phyloP scores from a whole-genome alignment of 257 asterid genomes.

The Primulina tabacum region DNA sequence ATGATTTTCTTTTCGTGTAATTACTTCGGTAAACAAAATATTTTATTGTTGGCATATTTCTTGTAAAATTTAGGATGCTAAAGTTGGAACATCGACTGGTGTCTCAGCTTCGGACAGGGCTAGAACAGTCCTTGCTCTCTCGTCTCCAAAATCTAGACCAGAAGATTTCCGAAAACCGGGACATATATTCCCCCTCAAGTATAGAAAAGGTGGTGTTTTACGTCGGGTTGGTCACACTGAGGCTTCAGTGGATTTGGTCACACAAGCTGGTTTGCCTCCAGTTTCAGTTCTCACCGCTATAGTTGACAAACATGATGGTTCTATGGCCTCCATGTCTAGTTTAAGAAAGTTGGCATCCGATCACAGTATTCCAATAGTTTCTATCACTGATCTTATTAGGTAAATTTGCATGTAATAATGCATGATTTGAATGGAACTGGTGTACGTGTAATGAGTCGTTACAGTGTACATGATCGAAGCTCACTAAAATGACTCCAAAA shows the following conservation, averaged over 20 bases:
- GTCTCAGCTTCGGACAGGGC: constrained; percentile 83
- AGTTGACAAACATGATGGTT: constrained; percentile 63
- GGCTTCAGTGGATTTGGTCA: constrained; percentile 64
- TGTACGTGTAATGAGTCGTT: neutral
- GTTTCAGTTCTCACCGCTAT: constrained; percentile 63
- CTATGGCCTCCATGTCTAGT: constrained; percentile 47
- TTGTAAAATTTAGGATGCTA: constrained; percentile 55
- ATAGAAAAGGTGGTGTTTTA: constrained; percentile 73
- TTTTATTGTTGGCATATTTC: neutral
- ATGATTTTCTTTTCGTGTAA: neutral
- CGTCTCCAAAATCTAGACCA: constrained; percentile 60
- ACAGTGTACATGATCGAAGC: too few species aligned
- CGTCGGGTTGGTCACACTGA: constrained; percentile 81
- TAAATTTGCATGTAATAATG: constrained; percentile 23
- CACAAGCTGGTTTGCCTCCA: constrained; percentile 55
- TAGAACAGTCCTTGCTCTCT: constrained; percentile 60
- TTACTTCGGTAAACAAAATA: too few species aligned
- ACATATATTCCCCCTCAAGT: constrained; percentile 83
- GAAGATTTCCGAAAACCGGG: constrained; percentile 81
- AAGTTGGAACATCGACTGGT: constrained; percentile 64
- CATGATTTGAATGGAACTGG: neutral
- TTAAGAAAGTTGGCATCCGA: constrained; percentile 50
- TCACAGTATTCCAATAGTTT: constrained; percentile 58
- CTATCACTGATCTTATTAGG: constrained; percentile 80
- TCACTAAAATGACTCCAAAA: neutral